Evolutionary conservation across 176 grass and related monocot species (phyloP), one percentile per base, ranked within the genome.

Genomic region (Luzula sylvatica): DNA sequence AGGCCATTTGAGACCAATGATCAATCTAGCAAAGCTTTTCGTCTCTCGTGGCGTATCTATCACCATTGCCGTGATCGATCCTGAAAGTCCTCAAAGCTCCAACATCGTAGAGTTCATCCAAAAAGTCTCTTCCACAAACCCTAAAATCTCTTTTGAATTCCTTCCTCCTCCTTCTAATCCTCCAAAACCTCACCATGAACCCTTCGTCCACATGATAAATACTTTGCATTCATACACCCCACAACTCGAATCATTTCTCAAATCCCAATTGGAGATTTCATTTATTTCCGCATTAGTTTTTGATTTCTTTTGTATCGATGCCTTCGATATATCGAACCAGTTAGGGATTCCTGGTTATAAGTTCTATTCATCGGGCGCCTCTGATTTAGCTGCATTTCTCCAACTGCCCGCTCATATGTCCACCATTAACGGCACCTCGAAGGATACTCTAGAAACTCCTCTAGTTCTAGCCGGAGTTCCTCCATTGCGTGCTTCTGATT

Each of bases 1-100:
- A 45, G 75, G 72, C 71, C 85, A 88, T 67, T 64, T 83, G 7
- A 61, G 63, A 50, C 71, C 79, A 13, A 79, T 88, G 75, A 68
- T 88, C 30, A 69, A 88, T 39, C 52, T 88, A 20, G 71, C 71
- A 54, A 76, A 79, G 74, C 71, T 69, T 49, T 56, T 88, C 11
- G 39, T 51, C 49, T 26, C 25, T 29, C 61, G 55, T 22, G 61
- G 66, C 56, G 23, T 88, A 18, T 5, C 51, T n/a, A 67, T 75
- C 50, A 42, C 57, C 41, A n/a, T 82, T 42, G 59, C 68, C 40
- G 30, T 71, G 9, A 56, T 66, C 14, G 67, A 74, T 15, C 61
- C 46, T 20, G 68, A 66, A 11, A 22, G 47, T 16, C 59, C 66
- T 58, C 24, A 63, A 0, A 40, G 56, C 20, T 58, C 58, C 20